Evolutionary conservation across 495 filamentous ascomycete genomes (phyloP).

Genomic region (Hypoxylon crocopeplum): DNA sequence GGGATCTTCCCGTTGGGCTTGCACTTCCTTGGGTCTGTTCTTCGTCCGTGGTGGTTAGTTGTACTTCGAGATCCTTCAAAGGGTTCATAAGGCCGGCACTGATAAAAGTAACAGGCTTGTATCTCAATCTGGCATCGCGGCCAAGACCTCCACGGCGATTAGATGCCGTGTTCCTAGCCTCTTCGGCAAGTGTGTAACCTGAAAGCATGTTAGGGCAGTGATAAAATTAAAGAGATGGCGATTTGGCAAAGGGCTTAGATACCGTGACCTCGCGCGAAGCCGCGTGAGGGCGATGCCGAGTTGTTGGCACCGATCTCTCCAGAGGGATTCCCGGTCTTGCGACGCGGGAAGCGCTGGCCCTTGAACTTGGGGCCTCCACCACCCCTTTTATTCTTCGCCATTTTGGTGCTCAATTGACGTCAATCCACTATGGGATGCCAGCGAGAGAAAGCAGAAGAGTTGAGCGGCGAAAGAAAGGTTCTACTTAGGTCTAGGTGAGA

Average conservation of each 20-base stretch:
- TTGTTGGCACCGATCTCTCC: constrained; percentile 23
- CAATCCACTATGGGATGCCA: background rate
- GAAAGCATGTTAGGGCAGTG: background rate
- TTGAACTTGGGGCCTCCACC: constrained; percentile 4
- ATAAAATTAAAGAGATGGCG: background rate
- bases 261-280: constrained; percentile 14
- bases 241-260: too few relatives aligned
- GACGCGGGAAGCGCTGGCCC: constrained; percentile 16
- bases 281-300: background rate
- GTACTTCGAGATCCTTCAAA: constrained; percentile 42
- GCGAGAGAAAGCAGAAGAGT: constrained; percentile 1
- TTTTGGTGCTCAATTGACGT: background rate
- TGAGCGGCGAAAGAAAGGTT: background rate
- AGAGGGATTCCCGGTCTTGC: constrained; percentile 1
- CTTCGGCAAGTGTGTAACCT: constrained; percentile 72
- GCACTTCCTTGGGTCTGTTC: background rate
- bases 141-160: constrained; percentile 54
- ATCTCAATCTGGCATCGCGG: constrained; percentile 50
- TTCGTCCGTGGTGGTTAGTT: constrained; percentile 7
- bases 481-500: constrained; percentile 4
- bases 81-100: constrained; percentile 69
- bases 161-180: constrained; percentile 76
- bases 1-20: background rate
- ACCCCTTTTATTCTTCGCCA: constrained; percentile 29
- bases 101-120: constrained; percentile 73